Evolutionary conservation across 2,329 filamentous ascomycete species (phyloP).

Genomic region (Trichoderma afroharzianum): DNA sequence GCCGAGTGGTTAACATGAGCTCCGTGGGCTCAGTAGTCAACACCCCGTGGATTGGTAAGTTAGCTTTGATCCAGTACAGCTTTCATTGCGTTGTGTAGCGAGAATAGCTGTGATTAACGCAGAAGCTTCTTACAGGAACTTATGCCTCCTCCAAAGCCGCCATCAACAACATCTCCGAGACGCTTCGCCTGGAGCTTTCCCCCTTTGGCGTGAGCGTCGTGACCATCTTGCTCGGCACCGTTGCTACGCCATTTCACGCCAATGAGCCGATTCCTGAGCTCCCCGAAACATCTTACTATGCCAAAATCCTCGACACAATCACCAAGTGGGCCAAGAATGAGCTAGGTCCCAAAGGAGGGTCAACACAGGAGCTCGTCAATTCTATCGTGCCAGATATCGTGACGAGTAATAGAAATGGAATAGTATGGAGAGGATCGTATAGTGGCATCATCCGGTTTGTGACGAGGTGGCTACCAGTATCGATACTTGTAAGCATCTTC

Average conservation of each 20-base stretch:
- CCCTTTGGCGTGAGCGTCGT: slow-evolving; percentile 26
- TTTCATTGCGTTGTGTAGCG: background rate
- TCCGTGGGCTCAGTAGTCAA: slow-evolving; percentile 28
- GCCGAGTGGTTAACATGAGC: slow-evolving; percentile 31
- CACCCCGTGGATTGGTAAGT: slow-evolving; percentile 23
- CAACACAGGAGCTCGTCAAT: background rate
- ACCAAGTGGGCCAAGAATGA: slow-evolving; percentile 15
- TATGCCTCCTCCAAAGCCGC: slow-evolving; percentile 19
- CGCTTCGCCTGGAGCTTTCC: slow-evolving; percentile 26
- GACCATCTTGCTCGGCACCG: slow-evolving; percentile 13
- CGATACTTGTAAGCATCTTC: background rate
- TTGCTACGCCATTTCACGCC: slow-evolving; percentile 6
- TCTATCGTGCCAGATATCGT: slow-evolving; percentile 7
- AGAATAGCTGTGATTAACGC: background rate
- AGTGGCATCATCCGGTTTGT: slow-evolving; percentile 7
- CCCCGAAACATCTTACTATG: slow-evolving; percentile 2
- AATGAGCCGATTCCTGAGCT: slow-evolving; percentile 7
- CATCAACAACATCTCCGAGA: slow-evolving; percentile 22
- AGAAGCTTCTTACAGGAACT: background rate
- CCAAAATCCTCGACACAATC: slow-evolving; percentile 1
- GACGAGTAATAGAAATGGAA: background rate
- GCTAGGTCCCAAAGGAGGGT: slow-evolving; percentile 1
- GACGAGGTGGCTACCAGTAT: slow-evolving; percentile 11
- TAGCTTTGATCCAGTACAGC: background rate
- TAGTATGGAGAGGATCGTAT: slow-evolving; percentile 9